A percentile compares a stretch with the other conserved stretches of the same genome.
These are phyloP conservation scores for Backusella sp. DNA, from an alignment of 192 early-diverging fungal species.

Conservation along the genomic window DNA sequence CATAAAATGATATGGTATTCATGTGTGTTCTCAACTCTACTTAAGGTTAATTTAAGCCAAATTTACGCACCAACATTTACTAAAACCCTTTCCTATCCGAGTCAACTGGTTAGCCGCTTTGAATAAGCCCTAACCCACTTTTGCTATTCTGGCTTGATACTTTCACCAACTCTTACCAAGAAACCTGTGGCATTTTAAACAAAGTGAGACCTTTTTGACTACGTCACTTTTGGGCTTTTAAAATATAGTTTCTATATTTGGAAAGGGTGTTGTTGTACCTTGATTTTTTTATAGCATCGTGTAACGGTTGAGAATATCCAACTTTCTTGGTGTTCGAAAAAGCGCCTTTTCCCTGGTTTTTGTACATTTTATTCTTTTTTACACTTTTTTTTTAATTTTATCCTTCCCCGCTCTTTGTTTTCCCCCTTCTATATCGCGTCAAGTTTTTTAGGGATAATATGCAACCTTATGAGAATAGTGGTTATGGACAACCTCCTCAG, in stretches of 20 bases:
- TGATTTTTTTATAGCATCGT: background rate
- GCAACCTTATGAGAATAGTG: background rate
- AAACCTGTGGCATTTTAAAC: no score
- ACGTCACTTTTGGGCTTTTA: background rate
- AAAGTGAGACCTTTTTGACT: background rate
- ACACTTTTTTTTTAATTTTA: background rate
- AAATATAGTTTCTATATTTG: background rate
- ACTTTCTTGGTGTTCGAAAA: no score
- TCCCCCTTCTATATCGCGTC: background rate
- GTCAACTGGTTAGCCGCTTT: no score
- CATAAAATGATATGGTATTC: no score
- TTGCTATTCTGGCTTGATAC: no score
- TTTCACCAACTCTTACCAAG: no score
- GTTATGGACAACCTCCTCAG: background rate
- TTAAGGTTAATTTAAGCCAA: no score
- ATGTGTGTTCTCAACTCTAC: no score
- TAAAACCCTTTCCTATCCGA: no score
- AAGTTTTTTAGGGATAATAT: background rate
- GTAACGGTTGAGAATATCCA: background rate
- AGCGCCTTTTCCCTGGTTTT: background rate
- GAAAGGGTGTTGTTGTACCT: background rate
- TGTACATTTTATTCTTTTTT: background rate
- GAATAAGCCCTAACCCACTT: no score
- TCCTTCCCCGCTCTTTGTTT: background rate
- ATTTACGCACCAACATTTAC: no score